phyloP scores from a whole-genome alignment of 2,329 filamentous ascomycete species.

The Lasiodiplodia citricola region DNA sequence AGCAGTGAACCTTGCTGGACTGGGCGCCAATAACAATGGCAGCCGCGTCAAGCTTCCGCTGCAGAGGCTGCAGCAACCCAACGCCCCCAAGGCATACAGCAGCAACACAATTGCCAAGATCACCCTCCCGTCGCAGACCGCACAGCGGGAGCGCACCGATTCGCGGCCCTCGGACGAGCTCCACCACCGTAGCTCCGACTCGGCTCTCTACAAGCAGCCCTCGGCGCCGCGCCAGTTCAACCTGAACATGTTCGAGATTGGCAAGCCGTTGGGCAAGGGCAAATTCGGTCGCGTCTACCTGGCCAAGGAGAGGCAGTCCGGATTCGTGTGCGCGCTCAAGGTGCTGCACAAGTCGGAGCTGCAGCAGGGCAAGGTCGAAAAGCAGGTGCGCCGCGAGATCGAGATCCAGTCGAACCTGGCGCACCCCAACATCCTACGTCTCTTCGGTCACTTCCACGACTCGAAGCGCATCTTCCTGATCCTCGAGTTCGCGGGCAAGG shows the following conservation, averaged over 20 bases:
- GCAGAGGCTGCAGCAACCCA: conserved; percentile 85
- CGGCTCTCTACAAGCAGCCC: conserved; percentile 49
- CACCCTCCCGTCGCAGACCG: conserved; percentile 69
- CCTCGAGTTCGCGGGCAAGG: conserved; percentile 83
- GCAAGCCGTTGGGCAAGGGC: conserved; percentile 82
- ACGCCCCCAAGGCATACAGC: conserved; percentile 55
- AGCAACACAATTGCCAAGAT: conserved; percentile 62
- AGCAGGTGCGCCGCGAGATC: conserved; percentile 85
- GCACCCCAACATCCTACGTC: conserved; percentile 82
- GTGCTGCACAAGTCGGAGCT: conserved; percentile 85
- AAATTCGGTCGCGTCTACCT: conserved; percentile 89
- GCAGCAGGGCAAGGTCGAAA: conserved; percentile 80
- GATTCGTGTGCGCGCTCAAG: conserved; percentile 86
- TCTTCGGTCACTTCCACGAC: conserved; percentile 90
- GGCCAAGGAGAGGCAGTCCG: conserved; percentile 76
- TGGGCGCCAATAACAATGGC: conserved; percentile 49
- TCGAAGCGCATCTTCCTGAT: conserved; percentile 87
- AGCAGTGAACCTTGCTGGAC: conserved; percentile 54
- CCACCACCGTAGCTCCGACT: conserved; percentile 44
- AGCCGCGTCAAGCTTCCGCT: conserved; percentile 74
- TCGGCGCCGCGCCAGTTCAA: conserved; percentile 67
- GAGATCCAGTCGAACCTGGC: conserved; percentile 88
- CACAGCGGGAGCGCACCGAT: conserved; percentile 52
- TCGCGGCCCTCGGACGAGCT: conserved; percentile 43
- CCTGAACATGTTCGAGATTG: conserved; percentile 93